A percentile compares a stretch with the other conserved stretches of the same genome.
These are phyloP conservation scores for Beta corolliflora DNA, from an alignment of 179 eudicot species.

Conservation along the genomic window DNA sequence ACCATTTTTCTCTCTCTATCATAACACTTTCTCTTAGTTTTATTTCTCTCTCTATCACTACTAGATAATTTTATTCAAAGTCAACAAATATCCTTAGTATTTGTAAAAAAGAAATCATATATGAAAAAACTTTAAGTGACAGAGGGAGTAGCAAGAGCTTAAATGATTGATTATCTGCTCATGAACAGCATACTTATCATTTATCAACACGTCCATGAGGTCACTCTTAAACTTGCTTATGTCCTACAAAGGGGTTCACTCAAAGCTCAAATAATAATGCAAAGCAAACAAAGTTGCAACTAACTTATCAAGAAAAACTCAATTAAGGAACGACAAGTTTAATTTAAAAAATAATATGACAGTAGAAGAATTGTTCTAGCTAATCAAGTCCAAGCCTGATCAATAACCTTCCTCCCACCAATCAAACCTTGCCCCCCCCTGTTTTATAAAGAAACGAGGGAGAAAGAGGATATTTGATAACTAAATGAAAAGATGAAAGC, in stretches of 20 bases:
- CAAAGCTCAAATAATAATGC: not conserved
- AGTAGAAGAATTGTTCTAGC: not conserved
- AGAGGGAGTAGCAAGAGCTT: not conserved
- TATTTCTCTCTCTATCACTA: no score
- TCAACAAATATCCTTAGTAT: no score
- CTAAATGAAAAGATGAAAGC: constrained; percentile 7
- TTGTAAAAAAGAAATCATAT: no score
- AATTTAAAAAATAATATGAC: no score
- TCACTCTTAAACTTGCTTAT: not conserved
- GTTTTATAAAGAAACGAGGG: not conserved
- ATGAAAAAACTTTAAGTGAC: no score
- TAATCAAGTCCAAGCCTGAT: not conserved
- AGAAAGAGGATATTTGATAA: not conserved
- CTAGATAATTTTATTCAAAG: no score
- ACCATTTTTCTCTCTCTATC: no score
- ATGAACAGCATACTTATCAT: not conserved
- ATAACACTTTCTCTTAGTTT: no score
- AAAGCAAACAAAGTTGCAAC: not conserved
- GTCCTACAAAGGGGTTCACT: not conserved
- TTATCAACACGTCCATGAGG: not conserved
- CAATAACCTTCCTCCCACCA: not conserved
- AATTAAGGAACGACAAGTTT: not conserved
- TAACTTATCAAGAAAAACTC: not conserved
- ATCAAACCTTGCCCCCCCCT: no score
- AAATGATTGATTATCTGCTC: not conserved